Evolutionary conservation across 768 basidiomycete genomes (phyloP), one percentile per base, ranked within the genome.

Genomic region (Myochromella boudieri): DNA sequence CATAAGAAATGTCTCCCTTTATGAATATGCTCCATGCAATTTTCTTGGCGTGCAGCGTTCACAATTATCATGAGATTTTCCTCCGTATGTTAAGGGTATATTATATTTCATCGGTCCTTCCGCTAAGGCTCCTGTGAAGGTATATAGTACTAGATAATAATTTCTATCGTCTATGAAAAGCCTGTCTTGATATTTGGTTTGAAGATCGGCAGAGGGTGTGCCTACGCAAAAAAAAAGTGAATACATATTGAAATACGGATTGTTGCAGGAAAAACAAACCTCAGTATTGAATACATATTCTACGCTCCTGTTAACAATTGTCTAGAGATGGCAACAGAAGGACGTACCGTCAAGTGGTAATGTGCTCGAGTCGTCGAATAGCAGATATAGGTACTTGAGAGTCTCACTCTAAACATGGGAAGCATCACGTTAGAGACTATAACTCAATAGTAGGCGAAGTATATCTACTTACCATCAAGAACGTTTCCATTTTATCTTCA

Each of bases 401-500:
- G 91, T 94, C 65, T 93, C 91, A 55, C 87, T 87, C 91, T 91
- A 41, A 25, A 38, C 39, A 18, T 15, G 41, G 25, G 10, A 31
- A 34, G 36, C 15, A 40, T 24, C 24, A 24, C 14, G 6, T n/a
- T n/a, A n/a, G n/a, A n/a, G n/a, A n/a, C n/a, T n/a, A n/a, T n/a
- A n/a, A n/a, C 33, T 6, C 18, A 6, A 14, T 34, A 6, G n/a
- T 34, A 8, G 28, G 33, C 33, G 14, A 12, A 46, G 17, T 29
- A 54, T 12, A 21, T 18, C 7, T 14, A 65, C 83, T 32, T 48
- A 89, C 90, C 75, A 97, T 74, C 67, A 94, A 80, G 70, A 95
- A 97, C 10, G 94, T 94, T 69, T 97, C 94, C 94, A 97, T 95
- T 64, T 87, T 85, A 66, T 97, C 92, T 52, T 91, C 85, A 47